Evolutionary conservation across 306 rosid genomes (phyloP), one percentile per base, ranked within the genome.

Genomic region (Vicia sativa): DNA sequence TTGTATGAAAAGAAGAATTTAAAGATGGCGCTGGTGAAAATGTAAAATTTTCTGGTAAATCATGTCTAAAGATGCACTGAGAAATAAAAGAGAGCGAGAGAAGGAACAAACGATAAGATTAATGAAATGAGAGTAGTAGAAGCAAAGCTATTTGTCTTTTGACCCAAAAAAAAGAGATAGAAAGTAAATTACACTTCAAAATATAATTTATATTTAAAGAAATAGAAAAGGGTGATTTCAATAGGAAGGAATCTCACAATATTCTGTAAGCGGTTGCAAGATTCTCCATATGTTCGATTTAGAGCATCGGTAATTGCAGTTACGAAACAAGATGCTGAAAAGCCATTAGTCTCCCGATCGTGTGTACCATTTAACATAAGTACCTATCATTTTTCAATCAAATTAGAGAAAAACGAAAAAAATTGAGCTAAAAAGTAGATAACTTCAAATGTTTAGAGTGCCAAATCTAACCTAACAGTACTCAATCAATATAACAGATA

Each of bases 261-360:
- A 73, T 84, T 89, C 72, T 78, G 79, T 19, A 87, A 74, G 64
- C 80, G 83, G 72, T 92, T 85, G 55, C 69, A 52, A 56, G 79
- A 79, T 65, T 81, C 83, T 74, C 98, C 96, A 65, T 84, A 74
- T 39, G 95, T 87, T 84, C 96, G 95, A 75, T 89, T 89, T 49
- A 92, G 78, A 68, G 97, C 96, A 74, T 92, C 95, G 39, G 92
- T 79, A 53, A 92, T 87, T 74, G 96, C 92, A 78, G 96, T 84
- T 31, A 83, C 82, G 76, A 89, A 92, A 84, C 85, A 76, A 67
- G 91, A 87, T 75, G 97, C 95, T 45, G 90, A 77, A 74, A 92
- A 89, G 50, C 84, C 90, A 81, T 79, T 79, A 3, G 96, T 89
- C 81, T 92, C 97, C 28, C 96, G 95, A 69, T 92, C 97, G 71